Evolutionary conservation across 208 protist genomes (phyloP), one percentile per base, ranked within the genome.

Genomic region (Leishmania mexicana): DNA sequence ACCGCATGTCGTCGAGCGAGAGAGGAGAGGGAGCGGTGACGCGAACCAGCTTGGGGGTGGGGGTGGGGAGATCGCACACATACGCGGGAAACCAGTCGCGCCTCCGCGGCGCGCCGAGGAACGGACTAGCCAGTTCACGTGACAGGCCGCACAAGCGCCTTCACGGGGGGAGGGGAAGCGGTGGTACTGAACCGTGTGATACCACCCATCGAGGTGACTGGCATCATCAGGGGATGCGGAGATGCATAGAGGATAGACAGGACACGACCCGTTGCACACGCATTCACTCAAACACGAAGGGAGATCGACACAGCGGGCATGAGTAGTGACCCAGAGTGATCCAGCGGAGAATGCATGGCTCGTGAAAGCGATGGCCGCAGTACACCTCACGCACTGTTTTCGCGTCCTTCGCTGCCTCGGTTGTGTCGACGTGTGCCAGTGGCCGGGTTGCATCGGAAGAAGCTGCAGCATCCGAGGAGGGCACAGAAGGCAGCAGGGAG

Each of bases 351-450:
- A 91, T 77, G 49, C 88, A 91, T 1, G 49, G 24, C 1, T 86
- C 75, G 62, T 91, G 88, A 58, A 84, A 89, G 62, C 81, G 65
- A 72, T 91, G 88, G 0, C 76, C 73, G 79, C 88, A 91, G 57
- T 86, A 83, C 73, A 85, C 77, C 64, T 83, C 79, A 8, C 49
- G 72, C 72, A 60, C 72, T 42, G 10, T 45, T 62, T 40, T 60
- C 17, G 31, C n/a, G 28, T 24, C 31, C 7, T 8, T 38, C 15
- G 8, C 11, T n/a, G 49, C 72, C 31, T 76, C 49, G 13, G 72
- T 11, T 8, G 11, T n/a, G 11, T 40, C 31, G 28, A 45, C 49
- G 45, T 42, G 49, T n/a, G 67, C 40, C 42, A 35, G 40, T n/a
- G 40, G 5, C 19, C 24, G 40, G 67, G n/a, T 19, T 38, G n/a